These are phyloP conservation scores for Alternaria gaisen DNA, from an alignment of 2,329 filamentous ascomycete species.

Conservation along the genomic window DNA sequence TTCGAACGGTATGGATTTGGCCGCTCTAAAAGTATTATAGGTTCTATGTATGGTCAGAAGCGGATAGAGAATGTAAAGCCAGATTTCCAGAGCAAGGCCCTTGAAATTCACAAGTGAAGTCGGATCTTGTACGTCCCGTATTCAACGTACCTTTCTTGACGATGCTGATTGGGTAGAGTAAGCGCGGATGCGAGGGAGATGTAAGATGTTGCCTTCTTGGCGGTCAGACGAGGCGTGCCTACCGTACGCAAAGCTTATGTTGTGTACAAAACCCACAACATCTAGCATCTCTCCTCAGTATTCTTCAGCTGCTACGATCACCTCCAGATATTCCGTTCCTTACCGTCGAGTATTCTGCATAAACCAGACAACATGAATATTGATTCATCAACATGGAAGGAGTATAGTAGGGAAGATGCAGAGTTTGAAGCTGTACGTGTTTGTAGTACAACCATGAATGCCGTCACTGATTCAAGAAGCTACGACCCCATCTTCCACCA, in stretches of 20 bases:
- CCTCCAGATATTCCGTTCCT: not conserved
- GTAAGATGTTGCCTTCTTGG: not conserved
- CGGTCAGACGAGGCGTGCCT: not conserved
- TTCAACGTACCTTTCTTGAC: too few species aligned
- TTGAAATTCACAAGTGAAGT: not conserved
- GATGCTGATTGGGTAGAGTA: too few species aligned
- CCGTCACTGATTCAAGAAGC: too few species aligned
- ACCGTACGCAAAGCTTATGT: not conserved
- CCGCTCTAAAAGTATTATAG: too few species aligned
- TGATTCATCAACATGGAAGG: not conserved
- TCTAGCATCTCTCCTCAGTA: not conserved
- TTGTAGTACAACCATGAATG: too few species aligned
- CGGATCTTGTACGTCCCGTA: too few species aligned
- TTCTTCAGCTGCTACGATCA: not conserved
- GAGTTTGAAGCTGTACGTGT: not conserved
- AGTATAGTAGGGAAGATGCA: not conserved
- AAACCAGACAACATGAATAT: not conserved
- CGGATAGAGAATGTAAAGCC: not conserved
- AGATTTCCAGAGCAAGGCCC: not conserved
- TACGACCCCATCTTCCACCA: too few species aligned
- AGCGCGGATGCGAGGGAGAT: not conserved
- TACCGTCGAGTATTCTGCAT: not conserved
- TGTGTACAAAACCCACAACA: not conserved
- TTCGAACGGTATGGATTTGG: too few species aligned
- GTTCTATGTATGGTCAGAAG: not conserved